These are phyloP conservation scores for Nakazawaea sp. DNA, from an alignment of 805 yeast species.

Conservation along the genomic window DNA sequence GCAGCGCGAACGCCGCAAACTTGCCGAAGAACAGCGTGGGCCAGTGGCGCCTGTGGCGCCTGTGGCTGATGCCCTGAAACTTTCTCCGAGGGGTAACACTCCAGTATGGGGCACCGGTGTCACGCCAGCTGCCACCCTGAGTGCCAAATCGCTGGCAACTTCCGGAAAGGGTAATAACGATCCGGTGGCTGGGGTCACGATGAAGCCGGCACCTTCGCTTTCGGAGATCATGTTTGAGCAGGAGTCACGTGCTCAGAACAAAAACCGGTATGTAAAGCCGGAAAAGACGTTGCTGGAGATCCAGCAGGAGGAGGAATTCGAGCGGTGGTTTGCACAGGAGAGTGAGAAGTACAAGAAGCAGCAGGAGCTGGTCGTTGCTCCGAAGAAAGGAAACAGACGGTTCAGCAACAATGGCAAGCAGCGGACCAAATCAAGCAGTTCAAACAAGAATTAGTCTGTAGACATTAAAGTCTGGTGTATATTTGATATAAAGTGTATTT, in stretches of 20 bases:
- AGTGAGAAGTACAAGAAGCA: constrained; percentile 21
- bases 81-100: constrained; percentile 2
- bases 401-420: no score
- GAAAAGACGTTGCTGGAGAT: constrained; percentile 56
- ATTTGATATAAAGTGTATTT: no score
- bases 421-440: no score
- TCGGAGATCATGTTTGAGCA: constrained; percentile 42
- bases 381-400: no score
- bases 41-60: background rate
- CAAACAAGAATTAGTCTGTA: no score
- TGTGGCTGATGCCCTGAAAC: background rate
- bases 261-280: constrained; percentile 22
- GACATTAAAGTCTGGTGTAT: no score
- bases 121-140: background rate
- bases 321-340: constrained; percentile 84
- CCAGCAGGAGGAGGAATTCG: constrained; percentile 79
- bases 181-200: no score
- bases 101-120: constrained; percentile 2
- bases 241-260: constrained; percentile 29
- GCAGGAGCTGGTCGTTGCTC: no score
- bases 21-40: background rate
- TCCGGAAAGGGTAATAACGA: no score
- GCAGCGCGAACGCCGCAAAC: constrained; percentile 6
- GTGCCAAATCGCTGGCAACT: background rate
- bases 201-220: constrained; percentile 23